Base-by-base conservation (phyloP, 306 rosid genomes). In the Delonix regia region DNA sequence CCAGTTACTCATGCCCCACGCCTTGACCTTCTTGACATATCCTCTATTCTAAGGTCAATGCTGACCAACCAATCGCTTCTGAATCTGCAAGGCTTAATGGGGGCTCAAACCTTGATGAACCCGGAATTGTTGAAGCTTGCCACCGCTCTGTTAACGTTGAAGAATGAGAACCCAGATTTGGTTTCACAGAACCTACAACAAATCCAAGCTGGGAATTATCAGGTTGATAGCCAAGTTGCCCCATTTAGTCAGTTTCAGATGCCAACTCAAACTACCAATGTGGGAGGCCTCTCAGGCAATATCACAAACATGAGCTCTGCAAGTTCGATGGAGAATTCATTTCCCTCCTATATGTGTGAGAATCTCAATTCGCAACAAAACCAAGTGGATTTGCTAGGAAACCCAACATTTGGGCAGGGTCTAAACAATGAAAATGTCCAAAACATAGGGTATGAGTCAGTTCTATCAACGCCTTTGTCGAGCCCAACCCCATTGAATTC, bases 1-100 rank as follows among this genome's bases (percentile, higher is more conserved):
- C 98, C 99, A 0, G 98, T 95, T n/a, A 95, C 98, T 59, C 98
- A 93, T 15, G 62, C 98, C 16, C 98, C 98, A 0, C 96, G 98
- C 47, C 83, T 95, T 1, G 98, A 95, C 85, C 88, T 93, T 36
- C 87, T 87, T 24, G 99, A 93, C 81, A 78, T 91, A 13, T 86
- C 98, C 3, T 88, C 97, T 2, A 73, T 91, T 45, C 81, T 95
- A 1, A 70, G 82, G 12, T 71, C 93, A 18, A 88, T 87, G 3
- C 67, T 95, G 34, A 79, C 86, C 47, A 88, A 83, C 62, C 83
- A 83, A 27, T 74, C 97, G 1, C 75, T 92, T 76, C 81, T 93
- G 73, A 84, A 85, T 60, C 72, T 92, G 51, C 97, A 61, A 85
- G 81, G 79, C 80, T 55, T 93, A 59, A 68, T 88, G 67, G 79